Evolutionary conservation across 2,329 filamentous ascomycete species (phyloP).

Genomic region (Sporothrix schenckii): DNA sequence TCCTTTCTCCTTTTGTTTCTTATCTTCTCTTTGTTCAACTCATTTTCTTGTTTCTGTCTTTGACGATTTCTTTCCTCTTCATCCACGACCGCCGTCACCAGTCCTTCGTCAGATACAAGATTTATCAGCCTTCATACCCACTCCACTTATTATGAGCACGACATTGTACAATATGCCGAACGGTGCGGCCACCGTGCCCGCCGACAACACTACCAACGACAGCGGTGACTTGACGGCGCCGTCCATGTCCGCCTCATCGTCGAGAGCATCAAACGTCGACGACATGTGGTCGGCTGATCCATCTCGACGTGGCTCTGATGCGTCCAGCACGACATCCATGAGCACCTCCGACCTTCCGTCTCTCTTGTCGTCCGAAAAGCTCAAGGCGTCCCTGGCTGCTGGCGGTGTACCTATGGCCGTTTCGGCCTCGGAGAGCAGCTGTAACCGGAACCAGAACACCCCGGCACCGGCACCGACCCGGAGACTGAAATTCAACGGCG

Average conservation of each 20-base stretch:
- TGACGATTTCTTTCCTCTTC: background rate
- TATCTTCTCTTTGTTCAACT: background rate
- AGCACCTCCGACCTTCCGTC: background rate
- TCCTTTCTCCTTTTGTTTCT: background rate
- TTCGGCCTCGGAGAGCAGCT: slow-evolving; percentile 13
- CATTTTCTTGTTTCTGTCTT: background rate
- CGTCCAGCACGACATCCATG: slow-evolving; percentile 21
- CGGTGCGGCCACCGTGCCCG: slow-evolving; percentile 1
- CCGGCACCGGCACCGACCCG: background rate
- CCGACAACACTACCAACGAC: background rate
- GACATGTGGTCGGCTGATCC: slow-evolving; percentile 31
- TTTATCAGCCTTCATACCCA: background rate
- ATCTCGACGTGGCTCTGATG: slow-evolving; percentile 34
- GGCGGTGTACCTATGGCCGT: slow-evolving; percentile 22
- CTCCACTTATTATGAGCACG: slow-evolving; percentile 11
- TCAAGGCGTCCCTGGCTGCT: background rate
- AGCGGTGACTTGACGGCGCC: slow-evolving; percentile 20
- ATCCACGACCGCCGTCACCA: background rate
- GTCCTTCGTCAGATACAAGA: too few relatives aligned
- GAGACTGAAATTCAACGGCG: slow-evolving; percentile 33
- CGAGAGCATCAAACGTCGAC: background rate
- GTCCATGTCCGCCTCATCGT: slow-evolving; percentile 29
- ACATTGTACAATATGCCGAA: background rate
- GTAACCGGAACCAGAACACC: background rate
- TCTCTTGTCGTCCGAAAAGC: background rate